Percentiles rank a stretch among this genome's conserved stretches.
Evolutionary conservation across 225 moss, liverwort and hornwort genomes (phyloP).

Genomic region (Takakia lepidozioides): DNA sequence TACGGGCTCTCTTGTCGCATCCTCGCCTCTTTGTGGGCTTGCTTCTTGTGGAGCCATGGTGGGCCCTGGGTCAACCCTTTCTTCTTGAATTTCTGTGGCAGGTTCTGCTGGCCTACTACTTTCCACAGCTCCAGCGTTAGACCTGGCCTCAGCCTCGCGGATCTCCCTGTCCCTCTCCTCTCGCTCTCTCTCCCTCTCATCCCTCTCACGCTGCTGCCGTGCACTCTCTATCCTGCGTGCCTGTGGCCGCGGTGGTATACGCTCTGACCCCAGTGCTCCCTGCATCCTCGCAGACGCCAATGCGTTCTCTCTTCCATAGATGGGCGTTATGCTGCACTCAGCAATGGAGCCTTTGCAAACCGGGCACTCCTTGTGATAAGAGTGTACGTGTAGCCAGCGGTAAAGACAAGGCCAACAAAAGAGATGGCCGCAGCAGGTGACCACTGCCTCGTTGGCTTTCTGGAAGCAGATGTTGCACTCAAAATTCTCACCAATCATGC

Average conservation of each 20-base stretch:
- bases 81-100: conserved; percentile 19
- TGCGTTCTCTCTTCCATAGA: conserved; percentile 67
- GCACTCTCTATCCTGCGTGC: conserved; percentile 62
- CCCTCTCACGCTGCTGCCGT: conserved; percentile 55
- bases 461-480: conserved; percentile 92
- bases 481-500: conserved; percentile 68
- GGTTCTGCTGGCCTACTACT: neutral
- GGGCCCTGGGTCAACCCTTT: neutral
- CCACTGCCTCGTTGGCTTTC: conserved; percentile 77
- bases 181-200: conserved; percentile 58
- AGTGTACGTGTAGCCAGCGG: conserved; percentile 83
- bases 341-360: conserved; percentile 78
- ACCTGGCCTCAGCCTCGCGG: conserved; percentile 57
- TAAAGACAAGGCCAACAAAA: conserved; percentile 92
- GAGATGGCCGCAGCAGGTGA: conserved; percentile 82
- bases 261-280: conserved; percentile 35
- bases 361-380: conserved; percentile 72
- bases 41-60: no score
- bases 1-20: no score
- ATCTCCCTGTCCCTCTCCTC: conserved; percentile 30
- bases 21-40: no score
- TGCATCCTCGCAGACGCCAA: conserved; percentile 46
- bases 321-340: conserved; percentile 62
- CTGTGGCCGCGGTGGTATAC: conserved; percentile 54
- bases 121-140: conserved; percentile 11